Conservation (phyloP, 2,329 filamentous ascomycete genomes). For the Diaporthe ampelina region DNA sequence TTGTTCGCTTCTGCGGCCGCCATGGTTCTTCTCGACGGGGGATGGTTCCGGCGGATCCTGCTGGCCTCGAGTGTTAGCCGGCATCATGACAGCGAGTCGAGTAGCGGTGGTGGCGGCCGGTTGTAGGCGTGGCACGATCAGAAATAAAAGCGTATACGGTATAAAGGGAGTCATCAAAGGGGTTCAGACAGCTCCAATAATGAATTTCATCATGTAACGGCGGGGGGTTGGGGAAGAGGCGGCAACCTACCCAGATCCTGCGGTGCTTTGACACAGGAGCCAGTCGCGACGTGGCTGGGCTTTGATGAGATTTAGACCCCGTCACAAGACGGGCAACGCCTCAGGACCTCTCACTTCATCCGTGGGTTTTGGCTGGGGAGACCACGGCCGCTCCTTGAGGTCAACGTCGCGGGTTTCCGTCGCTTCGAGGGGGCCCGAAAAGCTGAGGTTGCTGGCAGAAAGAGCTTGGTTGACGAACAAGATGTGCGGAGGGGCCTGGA, state of each 20-base stretch:
- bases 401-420: slow-evolving; percentile 26
- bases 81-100: background rate
- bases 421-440: background rate
- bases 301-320: slow-evolving; percentile 28
- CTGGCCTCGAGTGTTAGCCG: slow-evolving; percentile 19
- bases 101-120: background rate
- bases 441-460: background rate
- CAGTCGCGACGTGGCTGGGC: background rate
- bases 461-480: slow-evolving; percentile 25
- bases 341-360: slow-evolving; percentile 39
- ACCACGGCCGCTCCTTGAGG: slow-evolving; percentile 21
- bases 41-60: slow-evolving; percentile 24
- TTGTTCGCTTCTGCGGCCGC: slow-evolving; percentile 55
- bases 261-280: background rate
- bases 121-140: slow-evolving; percentile 41
- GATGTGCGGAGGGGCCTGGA: slow-evolving; percentile 2
- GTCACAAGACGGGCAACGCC: slow-evolving; percentile 39
- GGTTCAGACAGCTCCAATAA: slow-evolving; percentile 82
- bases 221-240: background rate
- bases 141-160: slow-evolving; percentile 52
- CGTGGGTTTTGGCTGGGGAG: slow-evolving; percentile 17
- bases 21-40: slow-evolving; percentile 46
- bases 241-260: slow-evolving; percentile 25
- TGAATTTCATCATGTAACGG: slow-evolving; percentile 64
- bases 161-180: slow-evolving; percentile 69